Evolutionary conservation across 2,329 filamentous ascomycete genomes (phyloP).

Genomic region (Coniochaeta pulveracea): DNA sequence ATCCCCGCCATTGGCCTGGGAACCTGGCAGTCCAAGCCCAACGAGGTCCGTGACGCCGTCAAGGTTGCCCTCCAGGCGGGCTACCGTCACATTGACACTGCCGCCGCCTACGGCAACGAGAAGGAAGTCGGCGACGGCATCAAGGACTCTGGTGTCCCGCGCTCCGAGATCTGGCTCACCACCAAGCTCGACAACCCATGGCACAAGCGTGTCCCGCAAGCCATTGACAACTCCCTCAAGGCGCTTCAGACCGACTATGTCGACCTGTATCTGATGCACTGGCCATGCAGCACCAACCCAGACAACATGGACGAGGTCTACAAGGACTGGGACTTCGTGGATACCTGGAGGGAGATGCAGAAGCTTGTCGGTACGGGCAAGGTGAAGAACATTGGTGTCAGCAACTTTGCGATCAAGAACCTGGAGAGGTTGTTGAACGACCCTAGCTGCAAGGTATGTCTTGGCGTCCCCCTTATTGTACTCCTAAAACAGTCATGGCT

Average conservation of each 20-base stretch:
- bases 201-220: slow-evolving; percentile 58
- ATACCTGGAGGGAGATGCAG: slow-evolving; percentile 67
- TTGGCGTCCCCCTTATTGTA: too few relatives aligned
- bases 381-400: slow-evolving; percentile 72
- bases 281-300: slow-evolving; percentile 55
- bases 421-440: slow-evolving; percentile 65
- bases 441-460: slow-evolving; percentile 45
- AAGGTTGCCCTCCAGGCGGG: slow-evolving; percentile 49
- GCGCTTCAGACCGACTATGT: slow-evolving; percentile 54
- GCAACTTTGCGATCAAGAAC: slow-evolving; percentile 76
- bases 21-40: slow-evolving; percentile 41
- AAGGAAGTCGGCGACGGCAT: slow-evolving; percentile 51
- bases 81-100: slow-evolving; percentile 58
- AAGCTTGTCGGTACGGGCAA: slow-evolving; percentile 58
- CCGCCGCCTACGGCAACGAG: slow-evolving; percentile 61
- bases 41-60: slow-evolving; percentile 56
- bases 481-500: too few relatives aligned
- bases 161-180: slow-evolving; percentile 58
- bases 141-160: slow-evolving; percentile 50
- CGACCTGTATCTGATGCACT: slow-evolving; percentile 63
- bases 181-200: slow-evolving; percentile 77
- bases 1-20: slow-evolving; percentile 55
- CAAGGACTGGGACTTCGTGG: slow-evolving; percentile 69
- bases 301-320: slow-evolving; percentile 54
- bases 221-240: slow-evolving; percentile 46